These are phyloP conservation scores for Hibiscus tridactylites DNA, from an alignment of 345 rosid genomes.

Conservation along the genomic window DNA sequence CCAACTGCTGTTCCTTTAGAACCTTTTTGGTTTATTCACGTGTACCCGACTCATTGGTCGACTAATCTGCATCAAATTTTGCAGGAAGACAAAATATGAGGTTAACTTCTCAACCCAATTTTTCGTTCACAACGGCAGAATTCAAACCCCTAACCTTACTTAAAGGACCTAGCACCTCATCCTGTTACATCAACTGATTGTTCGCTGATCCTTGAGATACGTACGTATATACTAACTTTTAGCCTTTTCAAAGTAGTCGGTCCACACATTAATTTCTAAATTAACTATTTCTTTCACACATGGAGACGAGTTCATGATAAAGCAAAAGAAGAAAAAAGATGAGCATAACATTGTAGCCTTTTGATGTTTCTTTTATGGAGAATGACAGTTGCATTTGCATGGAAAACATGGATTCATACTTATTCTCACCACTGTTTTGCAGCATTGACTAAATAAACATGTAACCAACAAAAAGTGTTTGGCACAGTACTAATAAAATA, in stretches of 20 bases:
- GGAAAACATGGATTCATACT: slow-evolving; percentile 2
- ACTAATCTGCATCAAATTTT: no score
- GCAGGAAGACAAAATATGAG: no score
- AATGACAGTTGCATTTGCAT: not conserved
- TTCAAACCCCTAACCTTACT: no score
- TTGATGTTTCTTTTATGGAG: not conserved
- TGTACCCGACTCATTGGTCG: no score
- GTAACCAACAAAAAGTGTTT: no score
- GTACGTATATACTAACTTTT: not conserved
- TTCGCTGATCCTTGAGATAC: not conserved
- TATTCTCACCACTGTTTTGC: not conserved
- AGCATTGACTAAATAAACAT: no score
- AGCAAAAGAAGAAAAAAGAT: not conserved
- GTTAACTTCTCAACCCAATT: no score
- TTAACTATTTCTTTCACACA: not conserved
- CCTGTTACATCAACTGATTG: no score
- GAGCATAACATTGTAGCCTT: not conserved
- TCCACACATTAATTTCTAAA: not conserved
- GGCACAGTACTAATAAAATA: no score
- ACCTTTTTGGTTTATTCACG: not conserved
- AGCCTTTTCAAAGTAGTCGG: not conserved
- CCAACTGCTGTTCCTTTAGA: not conserved
- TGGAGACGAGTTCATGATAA: not conserved
- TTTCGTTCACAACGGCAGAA: no score
- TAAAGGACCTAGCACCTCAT: no score